phyloP scores from a whole-genome alignment of 306 rosid genomes.

The Herpetospermum pedunculosum region DNA sequence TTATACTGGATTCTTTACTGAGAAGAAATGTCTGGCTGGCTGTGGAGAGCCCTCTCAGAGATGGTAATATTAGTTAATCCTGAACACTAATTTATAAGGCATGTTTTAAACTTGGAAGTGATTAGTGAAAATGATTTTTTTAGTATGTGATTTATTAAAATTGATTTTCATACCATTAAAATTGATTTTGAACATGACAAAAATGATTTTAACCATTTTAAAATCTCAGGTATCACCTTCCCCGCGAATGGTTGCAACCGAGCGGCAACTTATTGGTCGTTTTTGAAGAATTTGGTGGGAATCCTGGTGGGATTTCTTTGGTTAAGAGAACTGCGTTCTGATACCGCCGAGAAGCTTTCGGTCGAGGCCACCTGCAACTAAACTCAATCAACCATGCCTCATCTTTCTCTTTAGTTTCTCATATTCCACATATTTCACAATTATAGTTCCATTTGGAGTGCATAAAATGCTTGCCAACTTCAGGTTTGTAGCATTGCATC shows the following conservation, averaged over 20 bases:
- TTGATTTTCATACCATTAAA: no score
- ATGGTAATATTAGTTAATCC: constrained; percentile 40
- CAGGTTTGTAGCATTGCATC: no score
- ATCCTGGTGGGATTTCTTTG: constrained; percentile 51
- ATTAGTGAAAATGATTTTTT: no score
- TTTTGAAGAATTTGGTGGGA: constrained; percentile 90
- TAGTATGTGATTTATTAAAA: no score
- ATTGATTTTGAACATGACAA: no score
- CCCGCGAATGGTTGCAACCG: constrained; percentile 66
- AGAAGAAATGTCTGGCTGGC: constrained; percentile 44
- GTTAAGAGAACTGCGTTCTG: constrained; percentile 43
- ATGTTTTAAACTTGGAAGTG: no score
- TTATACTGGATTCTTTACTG: constrained; percentile 65
- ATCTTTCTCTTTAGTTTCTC: neutral
- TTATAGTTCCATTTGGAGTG: neutral
- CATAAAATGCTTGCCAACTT: no score
- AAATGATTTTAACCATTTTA: no score
- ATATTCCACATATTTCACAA: no score
- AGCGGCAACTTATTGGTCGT: constrained; percentile 56
- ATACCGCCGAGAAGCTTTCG: constrained; percentile 1
- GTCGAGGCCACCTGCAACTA: constrained; percentile 39
- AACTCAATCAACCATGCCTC: constrained; percentile 16
- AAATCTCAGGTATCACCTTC: constrained; percentile 76
- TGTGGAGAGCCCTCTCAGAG: constrained; percentile 88
- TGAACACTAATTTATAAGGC: neutral